Conservation (phyloP, 106 monocot species). For the Vanilla planifolia region DNA sequence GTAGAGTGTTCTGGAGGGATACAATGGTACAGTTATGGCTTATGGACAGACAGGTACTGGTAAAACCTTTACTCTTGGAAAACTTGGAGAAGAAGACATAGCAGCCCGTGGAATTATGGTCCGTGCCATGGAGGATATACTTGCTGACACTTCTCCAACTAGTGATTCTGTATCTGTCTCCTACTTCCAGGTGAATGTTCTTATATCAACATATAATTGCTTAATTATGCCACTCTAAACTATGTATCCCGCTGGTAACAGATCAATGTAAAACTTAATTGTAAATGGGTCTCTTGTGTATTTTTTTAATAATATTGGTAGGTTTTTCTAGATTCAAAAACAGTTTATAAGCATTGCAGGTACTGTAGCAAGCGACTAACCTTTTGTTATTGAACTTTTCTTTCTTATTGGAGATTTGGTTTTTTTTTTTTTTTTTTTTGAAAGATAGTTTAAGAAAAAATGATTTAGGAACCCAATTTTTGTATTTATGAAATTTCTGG, state of each 20-base stretch:
- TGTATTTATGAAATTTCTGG: no score
- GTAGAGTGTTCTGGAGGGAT: slow-evolving; percentile 97
- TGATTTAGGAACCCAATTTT: no score
- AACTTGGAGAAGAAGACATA: slow-evolving; percentile 87
- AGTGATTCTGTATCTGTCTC: slow-evolving; percentile 85
- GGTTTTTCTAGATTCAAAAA: no score
- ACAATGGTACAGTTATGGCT: slow-evolving; percentile 98
- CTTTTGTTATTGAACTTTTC: no score
- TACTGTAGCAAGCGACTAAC: no score
- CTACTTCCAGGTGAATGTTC: slow-evolving; percentile 72
- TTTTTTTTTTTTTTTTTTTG: no score
- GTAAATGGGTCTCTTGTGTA: no score
- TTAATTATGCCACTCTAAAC: background rate
- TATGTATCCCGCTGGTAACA: background rate
- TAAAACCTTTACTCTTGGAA: slow-evolving; percentile 96
- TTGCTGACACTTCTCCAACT: slow-evolving; percentile 61
- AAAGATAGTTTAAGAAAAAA: no score
- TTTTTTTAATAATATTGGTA: no score
- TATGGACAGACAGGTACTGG: slow-evolving; percentile 99
- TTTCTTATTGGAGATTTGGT: no score
- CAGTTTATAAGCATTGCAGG: no score
- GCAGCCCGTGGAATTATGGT: slow-evolving; percentile 96
- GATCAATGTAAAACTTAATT: background rate
- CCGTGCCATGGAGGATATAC: slow-evolving; percentile 97
- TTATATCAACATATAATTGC: background rate